phyloP scores from a whole-genome alignment of 2,329 filamentous ascomycete species.

The Orbilia brochopaga region DNA sequence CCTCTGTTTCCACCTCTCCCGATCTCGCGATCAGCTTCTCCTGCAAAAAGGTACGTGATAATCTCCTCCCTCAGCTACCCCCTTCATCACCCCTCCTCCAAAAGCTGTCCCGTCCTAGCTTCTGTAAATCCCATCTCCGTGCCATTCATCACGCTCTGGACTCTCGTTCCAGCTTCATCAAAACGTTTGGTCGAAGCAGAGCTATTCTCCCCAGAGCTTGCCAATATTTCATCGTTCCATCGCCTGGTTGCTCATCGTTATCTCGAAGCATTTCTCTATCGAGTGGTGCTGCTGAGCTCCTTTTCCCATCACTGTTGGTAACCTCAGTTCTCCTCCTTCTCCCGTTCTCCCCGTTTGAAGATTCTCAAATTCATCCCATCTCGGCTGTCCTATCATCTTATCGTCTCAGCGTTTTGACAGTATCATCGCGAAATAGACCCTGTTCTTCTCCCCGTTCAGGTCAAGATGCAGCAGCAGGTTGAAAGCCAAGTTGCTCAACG shows the following conservation, averaged over 20 bases:
- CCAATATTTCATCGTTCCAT: slow-evolving; percentile 5
- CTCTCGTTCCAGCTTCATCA: slow-evolving; percentile 6
- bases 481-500: slow-evolving; percentile 19
- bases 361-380: slow-evolving; percentile 1
- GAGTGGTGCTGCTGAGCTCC: slow-evolving; percentile 15
- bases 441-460: background rate
- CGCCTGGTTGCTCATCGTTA: background rate
- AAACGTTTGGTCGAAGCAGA: background rate
- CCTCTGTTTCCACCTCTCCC: background rate
- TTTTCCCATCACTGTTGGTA: no score
- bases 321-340: no score
- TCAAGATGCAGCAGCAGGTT: slow-evolving; percentile 34
- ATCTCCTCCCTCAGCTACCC: background rate
- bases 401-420: background rate
- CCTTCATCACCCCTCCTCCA: background rate
- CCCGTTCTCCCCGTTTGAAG: no score
- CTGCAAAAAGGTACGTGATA: background rate
- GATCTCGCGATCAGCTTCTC: background rate
- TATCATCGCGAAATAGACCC: background rate
- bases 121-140: background rate
- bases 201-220: background rate
- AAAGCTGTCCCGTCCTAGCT: background rate
- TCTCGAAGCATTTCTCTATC: no score
- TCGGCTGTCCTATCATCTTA: background rate
- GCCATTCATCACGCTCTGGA: background rate